These are phyloP conservation scores for Boletellus ananas DNA, from an alignment of 768 basidiomycete genomes.

Conservation along the genomic window DNA sequence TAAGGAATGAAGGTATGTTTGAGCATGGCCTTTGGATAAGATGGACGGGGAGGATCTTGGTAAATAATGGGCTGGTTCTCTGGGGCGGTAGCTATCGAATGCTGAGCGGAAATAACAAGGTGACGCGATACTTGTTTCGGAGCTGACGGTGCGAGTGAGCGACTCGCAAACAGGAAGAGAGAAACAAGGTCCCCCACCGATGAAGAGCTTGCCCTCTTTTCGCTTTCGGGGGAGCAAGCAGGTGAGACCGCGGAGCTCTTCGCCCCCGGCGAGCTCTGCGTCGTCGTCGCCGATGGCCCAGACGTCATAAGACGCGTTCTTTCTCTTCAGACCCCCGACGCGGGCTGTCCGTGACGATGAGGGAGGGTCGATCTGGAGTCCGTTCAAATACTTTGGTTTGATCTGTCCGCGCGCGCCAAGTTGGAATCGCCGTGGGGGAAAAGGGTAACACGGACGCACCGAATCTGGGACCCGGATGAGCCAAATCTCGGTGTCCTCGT, in stretches of 20 bases:
- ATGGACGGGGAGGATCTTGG: constrained; percentile 53
- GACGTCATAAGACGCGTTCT: constrained; percentile 55
- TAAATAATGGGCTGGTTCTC: constrained; percentile 21
- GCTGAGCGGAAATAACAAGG: constrained; percentile 53
- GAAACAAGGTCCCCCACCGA: constrained; percentile 37
- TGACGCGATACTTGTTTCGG: constrained; percentile 57
- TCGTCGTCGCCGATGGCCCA: constrained; percentile 55
- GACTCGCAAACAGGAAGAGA: no score
- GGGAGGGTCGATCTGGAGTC: constrained; percentile 45
- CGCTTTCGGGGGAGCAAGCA: constrained; percentile 63
- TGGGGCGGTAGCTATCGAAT: constrained; percentile 28
- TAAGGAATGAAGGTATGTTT: constrained; percentile 64
- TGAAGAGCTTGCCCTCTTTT: constrained; percentile 56
- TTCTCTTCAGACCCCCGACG: constrained; percentile 50
- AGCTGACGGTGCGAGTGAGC: constrained; percentile 39
- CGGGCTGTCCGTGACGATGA: constrained; percentile 37
- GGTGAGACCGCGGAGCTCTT: constrained; percentile 58
- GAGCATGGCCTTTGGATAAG: constrained; percentile 56
- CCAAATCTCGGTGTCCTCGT: constrained; percentile 64
- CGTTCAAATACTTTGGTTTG: constrained; percentile 60
- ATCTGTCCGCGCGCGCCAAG: constrained; percentile 40
- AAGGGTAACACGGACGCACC: constrained; percentile 31
- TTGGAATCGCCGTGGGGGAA: no score
- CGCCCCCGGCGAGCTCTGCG: constrained; percentile 42
- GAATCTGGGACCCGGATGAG: constrained; percentile 65